phyloP scores from a whole-genome alignment of 331 rosid genomes.

The Quercus tomentella region DNA sequence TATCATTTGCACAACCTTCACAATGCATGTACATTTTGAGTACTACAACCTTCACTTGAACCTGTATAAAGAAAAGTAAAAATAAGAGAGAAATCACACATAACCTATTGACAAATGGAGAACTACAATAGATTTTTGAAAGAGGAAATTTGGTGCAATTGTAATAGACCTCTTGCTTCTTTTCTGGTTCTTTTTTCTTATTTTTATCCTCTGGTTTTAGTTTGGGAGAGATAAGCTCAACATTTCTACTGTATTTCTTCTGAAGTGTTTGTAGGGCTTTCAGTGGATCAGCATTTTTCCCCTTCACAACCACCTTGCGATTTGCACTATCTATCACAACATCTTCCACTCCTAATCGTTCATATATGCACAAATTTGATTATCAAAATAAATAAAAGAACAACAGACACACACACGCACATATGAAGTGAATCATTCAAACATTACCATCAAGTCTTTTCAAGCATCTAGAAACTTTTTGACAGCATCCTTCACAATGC shows the following conservation, averaged over 20 bases:
- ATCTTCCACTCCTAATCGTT: constrained; percentile 32
- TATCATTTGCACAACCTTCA: constrained; percentile 61
- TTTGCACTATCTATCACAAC: constrained; percentile 30
- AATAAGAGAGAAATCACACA: background rate
- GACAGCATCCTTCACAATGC: constrained; percentile 78
- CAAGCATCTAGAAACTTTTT: constrained; percentile 52
- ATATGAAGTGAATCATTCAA: background rate
- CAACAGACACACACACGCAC: background rate
- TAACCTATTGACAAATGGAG: too few relatives aligned
- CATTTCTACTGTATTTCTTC: constrained; percentile 49
- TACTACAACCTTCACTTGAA: constrained; percentile 39
- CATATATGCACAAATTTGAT: background rate
- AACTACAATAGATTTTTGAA: background rate
- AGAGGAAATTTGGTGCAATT: background rate
- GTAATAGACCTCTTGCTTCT: constrained; percentile 37
- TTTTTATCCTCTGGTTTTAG: constrained; percentile 12
- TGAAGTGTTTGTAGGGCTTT: constrained; percentile 32
- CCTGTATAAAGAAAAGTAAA: background rate
- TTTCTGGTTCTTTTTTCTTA: constrained; percentile 11
- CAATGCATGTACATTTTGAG: constrained; percentile 70
- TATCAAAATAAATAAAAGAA: background rate
- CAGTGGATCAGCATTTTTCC: constrained; percentile 26
- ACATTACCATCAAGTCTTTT: constrained; percentile 49
- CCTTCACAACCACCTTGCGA: constrained; percentile 28
- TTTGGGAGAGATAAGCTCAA: constrained; percentile 40